phyloP scores from a whole-genome alignment of 805 yeast genomes.

The Cyberlindnera maritima region DNA sequence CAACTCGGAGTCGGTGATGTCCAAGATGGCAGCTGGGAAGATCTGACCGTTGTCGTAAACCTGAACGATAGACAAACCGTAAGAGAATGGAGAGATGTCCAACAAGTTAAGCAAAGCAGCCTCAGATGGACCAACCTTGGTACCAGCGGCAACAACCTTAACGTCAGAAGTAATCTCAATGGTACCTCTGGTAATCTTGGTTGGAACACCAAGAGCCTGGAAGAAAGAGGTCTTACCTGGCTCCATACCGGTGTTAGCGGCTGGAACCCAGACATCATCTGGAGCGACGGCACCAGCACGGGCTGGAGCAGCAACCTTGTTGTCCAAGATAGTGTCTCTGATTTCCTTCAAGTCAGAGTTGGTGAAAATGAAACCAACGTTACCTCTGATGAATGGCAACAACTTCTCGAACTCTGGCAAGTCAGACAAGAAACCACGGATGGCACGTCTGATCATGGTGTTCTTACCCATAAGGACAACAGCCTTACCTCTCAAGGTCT shows the following conservation, averaged over 20 bases:
- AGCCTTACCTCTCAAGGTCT: constrained; percentile 91
- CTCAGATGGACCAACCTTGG: constrained; percentile 98
- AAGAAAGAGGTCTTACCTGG: constrained; percentile 99
- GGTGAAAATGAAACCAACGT: constrained; percentile 99
- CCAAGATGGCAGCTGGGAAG: constrained; percentile 95
- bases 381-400: constrained; percentile 94
- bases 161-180: constrained; percentile 98
- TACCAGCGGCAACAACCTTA: constrained; percentile 84
- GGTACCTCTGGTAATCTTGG: constrained; percentile 99
- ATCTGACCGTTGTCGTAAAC: constrained; percentile 99
- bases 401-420: constrained; percentile 95
- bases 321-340: constrained; percentile 83
- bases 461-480: constrained; percentile 99
- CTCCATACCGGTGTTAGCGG: constrained; percentile 99
- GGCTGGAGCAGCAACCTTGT: constrained; percentile 99
- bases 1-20: constrained; percentile 97
- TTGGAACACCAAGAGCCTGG: constrained; percentile 99
- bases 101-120: constrained; percentile 98
- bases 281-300: constrained; percentile 99
- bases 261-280: constrained; percentile 95
- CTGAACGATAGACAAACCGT: constrained; percentile 95
- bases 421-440: constrained; percentile 92
- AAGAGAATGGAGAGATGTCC: constrained; percentile 99
- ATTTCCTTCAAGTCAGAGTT: constrained; percentile 88
- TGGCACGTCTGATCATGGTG: constrained; percentile 99